Conservation (phyloP, 2,329 filamentous ascomycete species). For the Cyphellophora europaea region DNA sequence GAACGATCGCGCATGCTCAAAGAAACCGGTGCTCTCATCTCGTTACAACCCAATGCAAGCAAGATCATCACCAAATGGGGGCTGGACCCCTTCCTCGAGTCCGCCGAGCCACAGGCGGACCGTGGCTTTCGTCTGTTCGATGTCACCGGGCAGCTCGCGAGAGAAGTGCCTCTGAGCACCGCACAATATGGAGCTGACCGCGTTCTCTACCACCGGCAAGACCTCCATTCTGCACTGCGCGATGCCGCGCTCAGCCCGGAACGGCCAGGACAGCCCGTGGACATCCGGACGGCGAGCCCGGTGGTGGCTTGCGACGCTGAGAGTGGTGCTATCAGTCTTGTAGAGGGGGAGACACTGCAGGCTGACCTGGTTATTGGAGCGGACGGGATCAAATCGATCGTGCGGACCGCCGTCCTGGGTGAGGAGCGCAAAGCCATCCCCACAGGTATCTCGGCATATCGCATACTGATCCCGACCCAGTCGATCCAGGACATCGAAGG, state of each 20-base stretch:
- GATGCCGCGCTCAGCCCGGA: conserved; percentile 5
- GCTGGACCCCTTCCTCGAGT: conserved; percentile 7
- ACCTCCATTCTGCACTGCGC: conserved; percentile 20
- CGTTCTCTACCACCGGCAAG: conserved; percentile 20
- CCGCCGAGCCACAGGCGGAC: conserved; percentile 14
- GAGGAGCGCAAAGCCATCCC: conserved; percentile 18
- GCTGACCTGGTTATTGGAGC: conserved; percentile 23
- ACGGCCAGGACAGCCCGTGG: conserved; percentile 10
- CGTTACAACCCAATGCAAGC: conserved; percentile 1
- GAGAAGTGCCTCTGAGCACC: conserved; percentile 12
- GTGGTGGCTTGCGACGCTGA: conserved; percentile 5
- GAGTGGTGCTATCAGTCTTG: conserved; percentile 10
- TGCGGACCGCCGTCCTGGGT: conserved; percentile 17
- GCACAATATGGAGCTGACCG: too few relatives aligned
- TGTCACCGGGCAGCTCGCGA: conserved; percentile 16
- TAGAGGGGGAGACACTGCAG: conserved; percentile 10
- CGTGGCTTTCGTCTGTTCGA: conserved; percentile 20
- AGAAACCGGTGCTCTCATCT: conserved; percentile 18
- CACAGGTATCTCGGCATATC: conserved; percentile 31
- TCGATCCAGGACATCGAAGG: too few relatives aligned
- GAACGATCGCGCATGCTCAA: conserved; percentile 22
- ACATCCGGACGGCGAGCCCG: conserved; percentile 9
- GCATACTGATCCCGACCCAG: conserved; percentile 22
- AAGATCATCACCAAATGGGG: conserved; percentile 7
- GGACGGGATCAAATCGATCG: conserved; percentile 22